phyloP scores from a whole-genome alignment of 129 eudicot species.

The sunflower (Helianthus annuus) region DNA sequence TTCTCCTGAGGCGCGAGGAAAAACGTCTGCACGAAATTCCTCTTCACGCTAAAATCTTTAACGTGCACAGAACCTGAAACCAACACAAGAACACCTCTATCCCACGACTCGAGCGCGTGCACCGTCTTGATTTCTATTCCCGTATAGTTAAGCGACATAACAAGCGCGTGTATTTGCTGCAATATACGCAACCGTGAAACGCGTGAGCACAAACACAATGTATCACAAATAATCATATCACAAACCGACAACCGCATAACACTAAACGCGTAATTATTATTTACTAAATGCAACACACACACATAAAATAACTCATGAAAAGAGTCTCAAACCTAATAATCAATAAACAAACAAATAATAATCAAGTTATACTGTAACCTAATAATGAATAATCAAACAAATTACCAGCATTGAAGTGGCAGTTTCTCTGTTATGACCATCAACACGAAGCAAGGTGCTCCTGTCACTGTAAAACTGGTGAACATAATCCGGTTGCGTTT shows the following conservation, averaged over 20 bases:
- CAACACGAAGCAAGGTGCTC: constrained; percentile 79
- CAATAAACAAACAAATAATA: background rate
- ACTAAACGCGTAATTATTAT: background rate
- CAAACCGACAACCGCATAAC: background rate
- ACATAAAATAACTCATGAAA: background rate
- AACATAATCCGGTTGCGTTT: constrained; percentile 65
- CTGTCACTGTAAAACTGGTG: constrained; percentile 74
- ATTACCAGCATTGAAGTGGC: constrained; percentile 81
- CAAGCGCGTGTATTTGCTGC: constrained; percentile 83
- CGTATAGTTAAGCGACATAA: constrained; percentile 67
- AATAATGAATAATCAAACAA: background rate
- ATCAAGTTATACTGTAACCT: background rate
- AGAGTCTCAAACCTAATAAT: background rate
- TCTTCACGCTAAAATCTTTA: constrained; percentile 55
- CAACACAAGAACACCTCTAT: constrained; percentile 76
- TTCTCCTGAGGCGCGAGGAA: constrained; percentile 90
- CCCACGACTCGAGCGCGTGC: constrained; percentile 81
- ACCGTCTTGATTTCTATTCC: constrained; percentile 78
- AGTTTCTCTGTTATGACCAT: constrained; percentile 60
- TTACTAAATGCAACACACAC: constrained; percentile 1
- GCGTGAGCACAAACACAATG: background rate
- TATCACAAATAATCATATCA: background rate
- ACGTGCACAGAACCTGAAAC: constrained; percentile 70
- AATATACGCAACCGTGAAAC: background rate
- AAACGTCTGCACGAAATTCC: constrained; percentile 78